These are phyloP conservation scores for Coprinopsis cinerea DNA, from an alignment of 768 basidiomycete species.

Conservation along the genomic window DNA sequence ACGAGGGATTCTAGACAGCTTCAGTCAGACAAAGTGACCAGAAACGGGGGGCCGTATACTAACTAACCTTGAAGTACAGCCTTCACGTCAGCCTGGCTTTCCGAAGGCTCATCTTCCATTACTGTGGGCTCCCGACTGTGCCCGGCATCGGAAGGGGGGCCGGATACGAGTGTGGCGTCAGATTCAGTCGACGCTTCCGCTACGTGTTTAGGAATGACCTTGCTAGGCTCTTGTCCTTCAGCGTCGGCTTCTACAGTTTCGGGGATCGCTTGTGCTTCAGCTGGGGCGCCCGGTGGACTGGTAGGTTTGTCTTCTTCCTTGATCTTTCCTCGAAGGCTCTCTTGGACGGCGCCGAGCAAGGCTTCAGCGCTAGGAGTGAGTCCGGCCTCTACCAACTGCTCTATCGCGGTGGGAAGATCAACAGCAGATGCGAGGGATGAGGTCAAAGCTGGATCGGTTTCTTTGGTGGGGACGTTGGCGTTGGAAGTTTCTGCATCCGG, in stretches of 20 bases:
- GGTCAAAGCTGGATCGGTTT: not conserved
- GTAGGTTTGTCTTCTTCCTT: not conserved
- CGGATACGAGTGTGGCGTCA: not conserved
- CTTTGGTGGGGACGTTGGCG: not conserved
- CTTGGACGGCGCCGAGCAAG: conserved; percentile 9
- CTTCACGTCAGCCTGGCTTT: no score
- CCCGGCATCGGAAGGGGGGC: not conserved
- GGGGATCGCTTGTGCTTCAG: no score
- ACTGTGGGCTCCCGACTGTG: not conserved
- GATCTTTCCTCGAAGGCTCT: not conserved
- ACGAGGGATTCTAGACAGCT: no score
- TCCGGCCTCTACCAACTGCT: not conserved
- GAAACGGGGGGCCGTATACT: no score
- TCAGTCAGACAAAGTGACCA: no score
- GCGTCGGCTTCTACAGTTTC: no score
- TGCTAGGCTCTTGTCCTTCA: not conserved
- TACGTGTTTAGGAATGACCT: not conserved
- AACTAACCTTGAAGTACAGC: no score
- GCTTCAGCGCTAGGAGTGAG: conserved; percentile 7
- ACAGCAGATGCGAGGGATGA: not conserved
- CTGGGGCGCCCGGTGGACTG: not conserved
- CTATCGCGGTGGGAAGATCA: conserved; percentile 10
- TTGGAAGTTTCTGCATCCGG: not conserved
- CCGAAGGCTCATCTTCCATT: not conserved
- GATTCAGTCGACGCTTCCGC: conserved; percentile 2